Conservation (phyloP, 257 asterid species). For the Primulina tabacum region DNA sequence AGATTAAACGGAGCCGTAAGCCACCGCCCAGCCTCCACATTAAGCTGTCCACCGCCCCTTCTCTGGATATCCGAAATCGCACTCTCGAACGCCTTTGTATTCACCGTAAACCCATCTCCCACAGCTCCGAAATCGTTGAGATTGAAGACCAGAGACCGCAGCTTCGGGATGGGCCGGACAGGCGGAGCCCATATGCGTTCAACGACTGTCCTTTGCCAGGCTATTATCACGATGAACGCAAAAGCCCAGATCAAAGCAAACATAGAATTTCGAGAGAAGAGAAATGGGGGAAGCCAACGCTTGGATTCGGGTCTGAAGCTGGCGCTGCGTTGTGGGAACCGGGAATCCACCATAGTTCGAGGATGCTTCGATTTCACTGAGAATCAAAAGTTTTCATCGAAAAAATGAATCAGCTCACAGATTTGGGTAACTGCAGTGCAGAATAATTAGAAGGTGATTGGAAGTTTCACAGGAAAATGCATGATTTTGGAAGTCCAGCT, state of each 20-base stretch:
- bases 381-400: too few species aligned
- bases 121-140: slow-evolving; percentile 83
- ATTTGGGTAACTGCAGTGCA: too few species aligned
- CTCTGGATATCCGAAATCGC: slow-evolving; percentile 61
- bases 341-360: too few species aligned
- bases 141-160: slow-evolving; percentile 60
- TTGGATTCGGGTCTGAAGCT: slow-evolving; percentile 32
- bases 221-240: slow-evolving; percentile 59
- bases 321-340: neutral
- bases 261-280: slow-evolving; percentile 40
- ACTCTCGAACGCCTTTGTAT: slow-evolving; percentile 67
- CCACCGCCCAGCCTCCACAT: slow-evolving; percentile 73
- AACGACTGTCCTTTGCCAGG: slow-evolving; percentile 62
- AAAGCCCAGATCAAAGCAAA: slow-evolving; percentile 62
- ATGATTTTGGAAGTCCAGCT: too few species aligned
- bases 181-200: slow-evolving; percentile 41
- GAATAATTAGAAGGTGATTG: too few species aligned
- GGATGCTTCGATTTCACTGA: too few species aligned
- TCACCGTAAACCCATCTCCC: slow-evolving; percentile 74
- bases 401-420: too few species aligned
- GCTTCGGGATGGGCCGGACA: slow-evolving; percentile 59
- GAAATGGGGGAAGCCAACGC: slow-evolving; percentile 36
- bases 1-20: slow-evolving; percentile 93
- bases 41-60: slow-evolving; percentile 91
- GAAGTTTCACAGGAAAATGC: too few species aligned